Evolutionary conservation across 73 alveolate genomes (phyloP).

Genomic region (Paramecium sonneborni): DNA sequence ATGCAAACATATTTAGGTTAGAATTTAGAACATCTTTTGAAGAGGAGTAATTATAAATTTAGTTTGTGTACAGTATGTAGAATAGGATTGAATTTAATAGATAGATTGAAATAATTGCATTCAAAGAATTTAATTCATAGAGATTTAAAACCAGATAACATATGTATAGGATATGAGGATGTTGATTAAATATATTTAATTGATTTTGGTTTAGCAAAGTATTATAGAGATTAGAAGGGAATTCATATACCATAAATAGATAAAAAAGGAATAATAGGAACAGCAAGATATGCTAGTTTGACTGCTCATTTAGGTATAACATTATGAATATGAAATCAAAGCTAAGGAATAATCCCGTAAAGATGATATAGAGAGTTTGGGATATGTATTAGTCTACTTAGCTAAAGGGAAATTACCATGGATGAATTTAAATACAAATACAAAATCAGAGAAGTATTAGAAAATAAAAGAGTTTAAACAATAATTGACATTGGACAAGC

Average conservation of each 20-base stretch:
- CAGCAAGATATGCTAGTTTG: constrained; percentile 93
- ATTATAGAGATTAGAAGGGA: constrained; percentile 71
- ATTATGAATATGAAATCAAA: neutral
- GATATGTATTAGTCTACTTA: constrained; percentile 71
- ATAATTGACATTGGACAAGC: neutral
- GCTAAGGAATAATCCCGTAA: constrained; percentile 75
- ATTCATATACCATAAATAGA: constrained; percentile 74
- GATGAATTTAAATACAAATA: constrained; percentile 70
- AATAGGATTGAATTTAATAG: constrained; percentile 66
- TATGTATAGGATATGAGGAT: constrained; percentile 73
- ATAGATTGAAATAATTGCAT: constrained; percentile 77
- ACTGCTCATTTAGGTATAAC: constrained; percentile 87
- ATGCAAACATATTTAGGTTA: constrained; percentile 42
- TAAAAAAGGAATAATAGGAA: constrained; percentile 84
- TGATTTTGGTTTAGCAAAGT: constrained; percentile 79
- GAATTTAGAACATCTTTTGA: constrained; percentile 3
- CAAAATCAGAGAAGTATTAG: constrained; percentile 60
- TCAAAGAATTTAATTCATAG: constrained; percentile 73
- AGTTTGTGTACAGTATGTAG: constrained; percentile 64
- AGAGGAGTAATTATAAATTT: constrained; percentile 30
- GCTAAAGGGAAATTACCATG: constrained; percentile 72
- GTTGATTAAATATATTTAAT: constrained; percentile 68
- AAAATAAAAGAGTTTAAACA: neutral
- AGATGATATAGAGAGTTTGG: constrained; percentile 81
- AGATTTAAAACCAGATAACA: constrained; percentile 81